Percentiles rank a stretch among this genome's conserved stretches.
These are phyloP conservation scores for Fermentozyma sake DNA, from an alignment of 1,139 yeast species.

Conservation along the genomic window DNA sequence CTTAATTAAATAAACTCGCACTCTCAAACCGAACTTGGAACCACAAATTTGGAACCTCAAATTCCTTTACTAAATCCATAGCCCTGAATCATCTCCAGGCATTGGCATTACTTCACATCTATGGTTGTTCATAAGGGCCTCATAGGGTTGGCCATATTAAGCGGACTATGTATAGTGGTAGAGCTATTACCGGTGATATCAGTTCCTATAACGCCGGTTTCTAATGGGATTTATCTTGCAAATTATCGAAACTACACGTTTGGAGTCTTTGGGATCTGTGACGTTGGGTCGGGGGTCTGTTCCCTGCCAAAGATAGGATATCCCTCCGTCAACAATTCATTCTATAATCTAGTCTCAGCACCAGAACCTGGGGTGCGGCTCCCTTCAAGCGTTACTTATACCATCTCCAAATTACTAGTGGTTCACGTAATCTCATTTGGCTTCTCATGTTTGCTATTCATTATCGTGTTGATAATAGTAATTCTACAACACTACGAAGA, in stretches of 20 bases:
- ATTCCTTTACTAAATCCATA: too few relatives aligned
- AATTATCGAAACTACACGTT: conserved; percentile 29
- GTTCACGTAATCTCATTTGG: conserved; percentile 44
- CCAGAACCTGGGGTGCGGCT: conserved; percentile 25
- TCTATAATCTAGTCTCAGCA: conserved; percentile 11
- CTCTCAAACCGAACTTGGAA: too few relatives aligned
- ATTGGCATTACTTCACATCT: too few relatives aligned
- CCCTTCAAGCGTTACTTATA: conserved; percentile 38
- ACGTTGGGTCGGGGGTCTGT: conserved; percentile 22
- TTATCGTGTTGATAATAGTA: conserved; percentile 13
- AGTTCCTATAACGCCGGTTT: conserved; percentile 35
- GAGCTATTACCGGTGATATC: conserved; percentile 41
- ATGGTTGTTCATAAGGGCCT: conserved; percentile 30
- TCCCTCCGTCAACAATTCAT: conserved; percentile 21
- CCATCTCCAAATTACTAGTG: conserved; percentile 40
- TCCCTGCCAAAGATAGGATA: conserved; percentile 36
- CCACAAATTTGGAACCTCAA: too few relatives aligned
- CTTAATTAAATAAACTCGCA: too few relatives aligned
- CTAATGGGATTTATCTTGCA: conserved; percentile 25
- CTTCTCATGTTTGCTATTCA: conserved; percentile 24
- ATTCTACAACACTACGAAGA: conserved; percentile 3
- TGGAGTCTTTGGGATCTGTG: conserved; percentile 46
- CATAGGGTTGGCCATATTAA: conserved; percentile 14
- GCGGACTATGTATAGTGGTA: conserved; percentile 27
- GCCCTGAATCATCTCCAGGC: too few relatives aligned